Conservation (phyloP, 768 basidiomycete genomes). For the Termitomyces sp. region DNA sequence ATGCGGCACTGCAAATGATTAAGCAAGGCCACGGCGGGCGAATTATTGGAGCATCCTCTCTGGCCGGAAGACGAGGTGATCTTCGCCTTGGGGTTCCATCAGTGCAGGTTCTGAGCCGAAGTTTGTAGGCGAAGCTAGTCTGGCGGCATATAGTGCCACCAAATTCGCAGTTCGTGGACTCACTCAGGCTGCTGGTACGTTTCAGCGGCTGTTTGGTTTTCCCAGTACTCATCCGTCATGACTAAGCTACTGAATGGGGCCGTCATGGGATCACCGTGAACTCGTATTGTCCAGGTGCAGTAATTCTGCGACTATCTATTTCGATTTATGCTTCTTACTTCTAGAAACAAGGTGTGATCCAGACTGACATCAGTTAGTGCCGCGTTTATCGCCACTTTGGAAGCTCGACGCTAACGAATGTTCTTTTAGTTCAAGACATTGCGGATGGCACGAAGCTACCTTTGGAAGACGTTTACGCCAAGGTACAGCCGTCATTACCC, state of each 20-base stretch:
- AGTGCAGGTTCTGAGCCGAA: background rate
- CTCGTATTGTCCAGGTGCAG: constrained; percentile 21
- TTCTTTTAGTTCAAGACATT: constrained; percentile 8
- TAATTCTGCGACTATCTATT: background rate
- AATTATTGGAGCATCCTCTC: constrained; percentile 24
- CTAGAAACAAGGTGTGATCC: constrained; percentile 6
- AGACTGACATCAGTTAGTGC: constrained; percentile 13
- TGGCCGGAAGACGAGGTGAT: constrained; percentile 27
- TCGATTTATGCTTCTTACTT: background rate
- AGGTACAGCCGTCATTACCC: background rate
- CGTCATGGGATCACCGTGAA: constrained; percentile 24
- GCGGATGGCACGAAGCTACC: background rate
- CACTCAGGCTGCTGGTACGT: background rate
- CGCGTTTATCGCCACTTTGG: background rate
- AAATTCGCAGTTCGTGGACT: constrained; percentile 27
- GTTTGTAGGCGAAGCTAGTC: constrained; percentile 3
- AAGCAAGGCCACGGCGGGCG: background rate
- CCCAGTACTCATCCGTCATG: background rate
- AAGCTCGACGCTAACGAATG: background rate
- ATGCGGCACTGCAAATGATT: background rate
- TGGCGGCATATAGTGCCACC: constrained; percentile 25
- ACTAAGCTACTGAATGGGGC: constrained; percentile 17
- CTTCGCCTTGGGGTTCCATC: background rate
- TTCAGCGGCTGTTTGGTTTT: background rate
- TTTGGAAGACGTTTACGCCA: background rate